A percentile compares a stretch with the other conserved stretches of the same genome.
phyloP scores from a whole-genome alignment of 345 rosid species.

The Salix suchowensis region DNA sequence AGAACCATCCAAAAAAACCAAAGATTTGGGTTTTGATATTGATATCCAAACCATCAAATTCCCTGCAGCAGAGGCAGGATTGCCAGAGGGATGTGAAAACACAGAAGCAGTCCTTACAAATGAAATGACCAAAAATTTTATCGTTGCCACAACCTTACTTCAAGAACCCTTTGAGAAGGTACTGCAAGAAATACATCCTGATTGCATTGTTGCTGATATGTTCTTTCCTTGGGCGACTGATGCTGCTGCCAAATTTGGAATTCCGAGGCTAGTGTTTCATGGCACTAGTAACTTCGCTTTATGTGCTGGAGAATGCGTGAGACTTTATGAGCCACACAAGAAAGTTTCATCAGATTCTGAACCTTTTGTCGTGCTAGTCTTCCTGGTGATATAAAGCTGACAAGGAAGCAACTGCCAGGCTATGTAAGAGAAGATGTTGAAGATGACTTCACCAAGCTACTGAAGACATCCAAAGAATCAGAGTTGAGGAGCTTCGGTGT shows the following conservation, averaged over 20 bases:
- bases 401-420: conserved; percentile 13
- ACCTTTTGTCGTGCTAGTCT: conserved; percentile 25
- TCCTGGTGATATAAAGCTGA: conserved; percentile 26
- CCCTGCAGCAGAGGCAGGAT: conserved; percentile 39
- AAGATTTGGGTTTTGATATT: conserved; percentile 24
- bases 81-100: conserved; percentile 16
- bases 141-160: conserved; percentile 12
- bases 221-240: conserved; percentile 33
- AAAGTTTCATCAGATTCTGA: conserved; percentile 27
- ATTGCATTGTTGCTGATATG: conserved; percentile 29
- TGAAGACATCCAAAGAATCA: conserved; percentile 25
- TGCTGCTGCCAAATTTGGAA: conserved; percentile 23
- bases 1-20: conserved; percentile 25
- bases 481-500: conserved; percentile 55
- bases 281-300: conserved; percentile 30
- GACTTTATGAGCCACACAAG: conserved; percentile 15
- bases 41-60: conserved; percentile 30
- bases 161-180: conserved; percentile 27
- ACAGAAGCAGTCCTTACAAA: not conserved
- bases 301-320: not conserved
- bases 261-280: conserved; percentile 36
- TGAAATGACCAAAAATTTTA: not conserved
- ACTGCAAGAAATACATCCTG: conserved; percentile 15
- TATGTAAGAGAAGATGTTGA: not conserved
- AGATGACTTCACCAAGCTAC: conserved; percentile 8